Conservation (phyloP, 1,139 yeast genomes). For the Pichia sp. region DNA sequence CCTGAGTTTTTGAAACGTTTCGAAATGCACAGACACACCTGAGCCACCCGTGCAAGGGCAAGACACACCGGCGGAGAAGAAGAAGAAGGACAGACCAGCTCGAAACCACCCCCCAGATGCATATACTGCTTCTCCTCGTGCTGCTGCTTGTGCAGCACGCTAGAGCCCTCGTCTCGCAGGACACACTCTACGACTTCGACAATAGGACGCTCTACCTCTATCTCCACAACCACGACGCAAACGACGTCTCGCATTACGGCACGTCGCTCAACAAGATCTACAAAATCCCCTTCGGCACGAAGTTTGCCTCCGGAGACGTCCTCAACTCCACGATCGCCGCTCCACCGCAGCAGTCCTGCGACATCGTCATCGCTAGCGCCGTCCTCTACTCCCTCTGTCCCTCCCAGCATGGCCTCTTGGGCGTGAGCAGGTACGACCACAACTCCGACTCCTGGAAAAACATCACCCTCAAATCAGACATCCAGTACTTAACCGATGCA, state of each 20-base stretch:
- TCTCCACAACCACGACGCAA: slow-evolving; percentile 29
- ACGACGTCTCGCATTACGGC: slow-evolving; percentile 23
- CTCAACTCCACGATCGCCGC: slow-evolving; percentile 21
- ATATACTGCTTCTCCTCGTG: neutral
- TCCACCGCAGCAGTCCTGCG: slow-evolving; percentile 29
- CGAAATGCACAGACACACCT: too few species aligned
- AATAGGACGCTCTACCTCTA: slow-evolving; percentile 39
- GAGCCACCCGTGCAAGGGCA: too few species aligned
- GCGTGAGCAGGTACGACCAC: slow-evolving; percentile 20
- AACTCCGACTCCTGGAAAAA: slow-evolving; percentile 27
- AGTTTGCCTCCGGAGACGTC: slow-evolving; percentile 27
- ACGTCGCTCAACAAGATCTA: slow-evolving; percentile 24
- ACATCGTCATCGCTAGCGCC: slow-evolving; percentile 22
- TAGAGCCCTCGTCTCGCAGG: slow-evolving; percentile 25
- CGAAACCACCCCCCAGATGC: too few species aligned
- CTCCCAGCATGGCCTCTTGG: neutral
- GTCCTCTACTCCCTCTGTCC: slow-evolving; percentile 27
- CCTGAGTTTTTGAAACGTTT: too few species aligned
- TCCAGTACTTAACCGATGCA: slow-evolving; percentile 30
- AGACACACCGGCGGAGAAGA: too few species aligned
- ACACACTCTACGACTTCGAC: slow-evolving; percentile 38
- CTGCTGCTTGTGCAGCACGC: neutral
- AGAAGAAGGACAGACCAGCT: too few species aligned
- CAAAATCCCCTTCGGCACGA: slow-evolving; percentile 33
- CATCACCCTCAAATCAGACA: slow-evolving; percentile 17